A percentile compares a stretch with the other conserved stretches of the same genome.
Evolutionary conservation across 2,329 filamentous ascomycete species (phyloP).

Genomic region (Arthrobotrys sinensis): DNA sequence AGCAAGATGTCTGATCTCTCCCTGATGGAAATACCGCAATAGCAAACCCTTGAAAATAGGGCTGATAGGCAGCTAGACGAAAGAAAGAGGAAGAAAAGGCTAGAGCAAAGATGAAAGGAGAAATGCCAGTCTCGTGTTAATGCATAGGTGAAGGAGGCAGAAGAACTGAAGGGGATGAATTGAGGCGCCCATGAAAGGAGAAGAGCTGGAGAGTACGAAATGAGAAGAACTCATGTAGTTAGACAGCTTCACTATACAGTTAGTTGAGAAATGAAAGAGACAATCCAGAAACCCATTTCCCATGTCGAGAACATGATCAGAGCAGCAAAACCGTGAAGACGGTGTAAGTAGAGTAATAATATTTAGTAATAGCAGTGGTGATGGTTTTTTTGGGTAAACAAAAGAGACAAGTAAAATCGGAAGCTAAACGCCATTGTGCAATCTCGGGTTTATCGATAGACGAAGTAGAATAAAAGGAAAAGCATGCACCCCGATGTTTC

Average conservation of each 20-base stretch:
- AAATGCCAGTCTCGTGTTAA: background rate
- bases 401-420: constrained; percentile 33
- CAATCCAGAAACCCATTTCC: constrained; percentile 11
- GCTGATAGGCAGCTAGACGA: too few species aligned
- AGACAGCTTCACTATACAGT: background rate
- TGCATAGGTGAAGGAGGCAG: background rate
- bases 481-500: constrained; percentile 25
- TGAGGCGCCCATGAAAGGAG: background rate
- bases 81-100: too few species aligned
- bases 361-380: constrained; percentile 44
- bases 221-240: too few species aligned
- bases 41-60: too few species aligned
- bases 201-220: background rate
- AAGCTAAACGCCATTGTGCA: constrained; percentile 36
- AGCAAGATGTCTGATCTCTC: too few species aligned
- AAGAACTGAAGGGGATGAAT: background rate
- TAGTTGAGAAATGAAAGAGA: constrained; percentile 12
- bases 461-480: constrained; percentile 3
- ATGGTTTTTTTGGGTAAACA: constrained; percentile 29
- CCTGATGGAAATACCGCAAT: too few species aligned
- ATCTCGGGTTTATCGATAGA: constrained; percentile 26
- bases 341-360: constrained; percentile 32
- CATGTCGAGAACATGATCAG: constrained; percentile 1
- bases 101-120: too few species aligned
- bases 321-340: constrained; percentile 10